A percentile compares a stretch with the other conserved stretches of the same genome.
Conservation (phyloP, 2,329 filamentous ascomycete species). For the Penicillium griseofulvum region DNA sequence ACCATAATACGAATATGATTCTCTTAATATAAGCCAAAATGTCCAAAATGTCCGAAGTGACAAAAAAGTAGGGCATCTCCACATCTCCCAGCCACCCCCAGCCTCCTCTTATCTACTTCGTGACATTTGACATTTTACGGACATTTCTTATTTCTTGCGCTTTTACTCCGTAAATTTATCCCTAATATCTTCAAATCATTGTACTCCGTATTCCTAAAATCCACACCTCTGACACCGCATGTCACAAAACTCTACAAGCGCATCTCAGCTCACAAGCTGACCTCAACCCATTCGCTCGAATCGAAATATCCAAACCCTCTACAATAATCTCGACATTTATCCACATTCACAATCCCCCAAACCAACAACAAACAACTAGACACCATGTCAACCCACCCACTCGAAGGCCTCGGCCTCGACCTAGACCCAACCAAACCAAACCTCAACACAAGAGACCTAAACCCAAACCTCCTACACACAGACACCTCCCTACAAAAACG, state of each 20-base stretch:
- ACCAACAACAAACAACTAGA: neutral
- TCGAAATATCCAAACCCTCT: neutral
- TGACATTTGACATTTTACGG: neutral
- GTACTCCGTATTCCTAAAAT: neutral
- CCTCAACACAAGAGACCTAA: neutral
- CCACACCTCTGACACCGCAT: neutral
- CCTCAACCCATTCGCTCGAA: neutral
- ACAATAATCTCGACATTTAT: neutral
- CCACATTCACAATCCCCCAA: neutral
- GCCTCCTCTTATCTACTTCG: neutral
- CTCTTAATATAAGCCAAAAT: neutral
- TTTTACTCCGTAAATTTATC: neutral
- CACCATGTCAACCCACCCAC: neutral
- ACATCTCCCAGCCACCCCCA: slow-evolving; percentile 11
- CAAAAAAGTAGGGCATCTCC: neutral
- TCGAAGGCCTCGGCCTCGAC: neutral
- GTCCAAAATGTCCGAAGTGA: neutral
- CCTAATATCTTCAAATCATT: neutral
- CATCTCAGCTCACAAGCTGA: neutral
- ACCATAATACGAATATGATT: neutral
- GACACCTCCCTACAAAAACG: slow-evolving; percentile 19
- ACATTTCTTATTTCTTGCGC: neutral
- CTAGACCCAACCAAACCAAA: slow-evolving; percentile 1
- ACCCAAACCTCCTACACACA: slow-evolving; percentile 7
- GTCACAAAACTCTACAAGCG: neutral